A percentile compares a stretch with the other conserved stretches of the same genome.
Conservation (phyloP, 441 rosid genomes). For the Metrosideros polymorpha region DNA sequence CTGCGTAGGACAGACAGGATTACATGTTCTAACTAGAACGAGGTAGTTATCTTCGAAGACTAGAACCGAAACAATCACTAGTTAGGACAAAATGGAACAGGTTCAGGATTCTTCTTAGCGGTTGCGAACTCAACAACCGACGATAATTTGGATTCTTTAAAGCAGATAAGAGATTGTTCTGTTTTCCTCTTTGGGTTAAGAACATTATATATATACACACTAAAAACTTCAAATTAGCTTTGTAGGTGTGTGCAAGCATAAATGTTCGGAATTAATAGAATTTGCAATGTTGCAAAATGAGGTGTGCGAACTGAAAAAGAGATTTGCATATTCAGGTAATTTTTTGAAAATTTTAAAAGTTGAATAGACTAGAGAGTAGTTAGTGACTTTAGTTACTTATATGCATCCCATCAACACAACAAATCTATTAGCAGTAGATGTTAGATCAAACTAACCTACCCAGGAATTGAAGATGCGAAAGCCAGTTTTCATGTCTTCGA, state of each 20-base stretch:
- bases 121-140: background rate
- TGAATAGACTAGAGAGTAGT: background rate
- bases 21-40: too few species aligned
- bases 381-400: background rate
- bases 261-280: background rate
- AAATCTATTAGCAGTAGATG: background rate
- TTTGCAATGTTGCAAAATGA: background rate
- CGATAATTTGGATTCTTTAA: background rate
- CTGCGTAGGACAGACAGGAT: too few species aligned
- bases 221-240: background rate
- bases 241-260: background rate
- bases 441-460: background rate
- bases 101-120: background rate
- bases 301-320: background rate
- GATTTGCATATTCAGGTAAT: background rate
- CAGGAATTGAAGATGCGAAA: background rate
- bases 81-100: background rate
- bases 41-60: too few species aligned
- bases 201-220: background rate
- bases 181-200: background rate
- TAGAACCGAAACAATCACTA: too few species aligned
- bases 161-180: background rate
- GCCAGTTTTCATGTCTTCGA: background rate
- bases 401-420: background rate
- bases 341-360: too few species aligned